Percentiles rank a stretch among this genome's conserved stretches.
Conservation (phyloP, 2,329 filamentous ascomycete species). For the Phoma sp. region DNA sequence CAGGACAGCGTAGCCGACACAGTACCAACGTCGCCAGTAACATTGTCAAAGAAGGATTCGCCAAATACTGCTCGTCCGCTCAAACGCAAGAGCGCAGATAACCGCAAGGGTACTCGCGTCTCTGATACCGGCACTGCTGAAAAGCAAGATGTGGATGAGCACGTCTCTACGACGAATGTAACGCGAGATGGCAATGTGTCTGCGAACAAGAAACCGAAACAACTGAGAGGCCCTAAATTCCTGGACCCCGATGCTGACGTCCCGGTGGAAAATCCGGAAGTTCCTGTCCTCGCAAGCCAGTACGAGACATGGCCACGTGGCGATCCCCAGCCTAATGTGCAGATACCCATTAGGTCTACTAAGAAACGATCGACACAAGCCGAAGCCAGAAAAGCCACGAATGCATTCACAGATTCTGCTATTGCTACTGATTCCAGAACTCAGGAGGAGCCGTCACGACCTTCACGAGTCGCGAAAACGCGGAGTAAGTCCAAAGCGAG, state of each 20-base stretch:
- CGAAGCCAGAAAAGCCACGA: not conserved
- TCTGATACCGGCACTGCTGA: not conserved
- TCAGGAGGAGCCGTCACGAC: not conserved
- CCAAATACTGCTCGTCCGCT: not conserved
- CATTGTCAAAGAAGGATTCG: not conserved
- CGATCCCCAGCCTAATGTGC: not conserved
- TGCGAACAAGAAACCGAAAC: not conserved
- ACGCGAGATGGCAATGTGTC: not conserved
- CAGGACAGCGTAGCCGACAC: not conserved
- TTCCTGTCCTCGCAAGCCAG: not conserved
- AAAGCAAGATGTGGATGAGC: not conserved
- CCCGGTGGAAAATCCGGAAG: not conserved
- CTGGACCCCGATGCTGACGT: not conserved
- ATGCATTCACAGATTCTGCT: not conserved
- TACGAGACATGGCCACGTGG: not conserved
- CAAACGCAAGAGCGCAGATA: constrained; percentile 1
- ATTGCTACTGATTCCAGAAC: not conserved
- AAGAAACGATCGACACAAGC: not conserved
- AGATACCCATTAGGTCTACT: not conserved
- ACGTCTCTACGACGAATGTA: not conserved
- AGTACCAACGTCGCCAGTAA: not conserved
- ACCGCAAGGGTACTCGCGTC: not conserved
- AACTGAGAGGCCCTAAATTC: not conserved
- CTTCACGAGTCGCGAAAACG: not conserved
- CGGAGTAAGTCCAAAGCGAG: not conserved